phyloP scores from a whole-genome alignment of 2,329 filamentous ascomycete species.

The Cladosporium sp. region DNA sequence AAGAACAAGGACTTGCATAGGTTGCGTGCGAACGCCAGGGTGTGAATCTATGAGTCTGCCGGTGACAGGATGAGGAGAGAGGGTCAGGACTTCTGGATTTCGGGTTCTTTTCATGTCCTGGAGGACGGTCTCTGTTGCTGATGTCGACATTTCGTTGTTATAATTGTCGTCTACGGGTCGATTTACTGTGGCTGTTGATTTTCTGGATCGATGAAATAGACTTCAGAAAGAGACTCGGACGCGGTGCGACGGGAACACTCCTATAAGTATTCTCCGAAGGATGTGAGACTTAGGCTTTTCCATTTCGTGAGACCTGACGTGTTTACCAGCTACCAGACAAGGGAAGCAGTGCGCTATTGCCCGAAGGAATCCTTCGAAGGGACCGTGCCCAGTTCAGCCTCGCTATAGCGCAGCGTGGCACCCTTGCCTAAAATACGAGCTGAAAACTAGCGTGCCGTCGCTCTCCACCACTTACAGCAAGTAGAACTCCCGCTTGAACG shows the following conservation, averaged over 20 bases:
- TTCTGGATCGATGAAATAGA: too few relatives aligned
- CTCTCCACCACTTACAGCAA: neutral
- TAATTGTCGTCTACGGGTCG: too few relatives aligned
- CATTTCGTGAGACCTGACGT: neutral
- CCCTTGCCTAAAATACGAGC: neutral
- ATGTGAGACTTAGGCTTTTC: too few relatives aligned
- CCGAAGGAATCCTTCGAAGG: neutral
- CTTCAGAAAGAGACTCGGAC: too few relatives aligned
- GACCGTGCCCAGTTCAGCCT: neutral
- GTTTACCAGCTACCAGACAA: neutral
- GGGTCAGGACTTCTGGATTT: constrained; percentile 12
- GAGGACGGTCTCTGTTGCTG: neutral
- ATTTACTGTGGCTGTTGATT: too few relatives aligned
- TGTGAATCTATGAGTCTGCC: constrained; percentile 14
- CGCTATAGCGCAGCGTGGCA: neutral
- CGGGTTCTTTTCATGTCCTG: constrained; percentile 11
- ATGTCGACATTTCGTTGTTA: too few relatives aligned
- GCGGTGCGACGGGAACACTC: too few relatives aligned
- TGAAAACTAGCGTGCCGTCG: neutral
- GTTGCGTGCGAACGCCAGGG: constrained; percentile 13
- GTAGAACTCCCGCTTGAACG: constrained; percentile 8
- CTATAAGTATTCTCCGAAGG: too few relatives aligned
- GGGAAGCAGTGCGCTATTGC: neutral
- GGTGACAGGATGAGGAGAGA: constrained; percentile 16
- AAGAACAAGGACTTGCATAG: constrained; percentile 23